A percentile compares a stretch with the other conserved stretches of the same genome.
Evolutionary conservation across 1,284 basidiomycete species (phyloP).

Genomic region (Cutaneotrichosporon cyanovorans): DNA sequence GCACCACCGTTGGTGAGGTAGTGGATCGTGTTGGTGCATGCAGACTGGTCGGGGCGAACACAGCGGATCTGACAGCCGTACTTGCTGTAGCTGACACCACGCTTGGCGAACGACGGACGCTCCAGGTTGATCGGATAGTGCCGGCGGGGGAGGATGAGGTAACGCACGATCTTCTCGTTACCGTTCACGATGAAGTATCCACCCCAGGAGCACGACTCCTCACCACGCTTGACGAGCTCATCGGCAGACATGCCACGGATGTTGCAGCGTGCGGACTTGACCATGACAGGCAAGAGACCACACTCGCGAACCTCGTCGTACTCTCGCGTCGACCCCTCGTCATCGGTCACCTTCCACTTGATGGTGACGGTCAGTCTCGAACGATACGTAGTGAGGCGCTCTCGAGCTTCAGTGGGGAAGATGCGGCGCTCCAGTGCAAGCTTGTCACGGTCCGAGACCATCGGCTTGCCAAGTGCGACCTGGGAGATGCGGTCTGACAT

Average conservation of each 20-base stretch:
- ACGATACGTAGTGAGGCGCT: constrained; percentile 42
- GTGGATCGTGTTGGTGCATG: constrained; percentile 90
- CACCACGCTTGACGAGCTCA: constrained; percentile 79
- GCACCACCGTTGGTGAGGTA: constrained; percentile 95
- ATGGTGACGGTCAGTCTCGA: constrained; percentile 86
- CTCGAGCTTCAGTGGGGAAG: constrained; percentile 76
- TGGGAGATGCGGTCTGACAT: constrained; percentile 72
- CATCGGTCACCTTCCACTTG: constrained; percentile 72
- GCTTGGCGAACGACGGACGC: constrained; percentile 82
- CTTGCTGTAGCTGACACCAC: constrained; percentile 89
- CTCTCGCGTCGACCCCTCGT: constrained; percentile 47
- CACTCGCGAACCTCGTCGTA: constrained; percentile 77
- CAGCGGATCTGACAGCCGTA: constrained; percentile 95
- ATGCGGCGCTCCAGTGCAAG: constrained; percentile 67
- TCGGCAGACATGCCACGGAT: constrained; percentile 74
- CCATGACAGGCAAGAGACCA: constrained; percentile 92
- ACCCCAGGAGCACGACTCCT: constrained; percentile 97
- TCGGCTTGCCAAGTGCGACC: constrained; percentile 74
- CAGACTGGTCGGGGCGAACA: constrained; percentile 82
- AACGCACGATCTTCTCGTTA: constrained; percentile 97
- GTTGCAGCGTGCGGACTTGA: constrained; percentile 95
- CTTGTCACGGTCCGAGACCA: constrained; percentile 78
- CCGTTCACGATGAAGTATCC: constrained; percentile 99
- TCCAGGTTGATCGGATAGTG: constrained; percentile 61
- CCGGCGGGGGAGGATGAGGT: constrained; percentile 65